phyloP scores from a whole-genome alignment of 140 eudicot species.

The Flaveria floridana region DNA sequence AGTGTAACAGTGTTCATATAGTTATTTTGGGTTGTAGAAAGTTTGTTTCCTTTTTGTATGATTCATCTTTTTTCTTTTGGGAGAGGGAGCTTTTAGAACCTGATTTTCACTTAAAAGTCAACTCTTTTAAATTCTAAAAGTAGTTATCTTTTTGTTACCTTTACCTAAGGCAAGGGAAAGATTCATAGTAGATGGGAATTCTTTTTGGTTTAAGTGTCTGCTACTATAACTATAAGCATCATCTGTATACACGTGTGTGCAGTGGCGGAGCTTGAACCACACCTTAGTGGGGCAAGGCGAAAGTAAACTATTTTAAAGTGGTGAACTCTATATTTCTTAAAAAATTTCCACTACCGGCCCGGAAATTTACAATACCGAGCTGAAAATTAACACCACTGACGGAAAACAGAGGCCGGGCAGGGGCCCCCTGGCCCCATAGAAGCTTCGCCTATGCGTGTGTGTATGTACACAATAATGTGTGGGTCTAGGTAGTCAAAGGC shows the following conservation, averaged over 20 bases:
- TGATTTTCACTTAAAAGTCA: conserved; percentile 28
- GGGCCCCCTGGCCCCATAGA: no score
- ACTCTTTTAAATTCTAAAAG: neutral
- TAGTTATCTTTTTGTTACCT: neutral
- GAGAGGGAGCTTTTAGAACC: conserved; percentile 14
- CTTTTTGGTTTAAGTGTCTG: conserved; percentile 16
- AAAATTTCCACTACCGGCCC: no score
- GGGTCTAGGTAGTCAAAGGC: neutral
- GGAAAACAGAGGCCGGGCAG: no score
- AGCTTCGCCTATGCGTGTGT: neutral
- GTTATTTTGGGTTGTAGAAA: neutral
- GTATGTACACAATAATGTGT: neutral
- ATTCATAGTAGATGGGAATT: neutral
- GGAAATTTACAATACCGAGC: no score
- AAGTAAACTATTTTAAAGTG: no score
- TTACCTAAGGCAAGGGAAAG: neutral
- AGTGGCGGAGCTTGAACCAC: no score
- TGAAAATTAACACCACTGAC: no score
- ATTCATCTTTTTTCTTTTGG: neutral
- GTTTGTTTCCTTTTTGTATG: conserved; percentile 6
- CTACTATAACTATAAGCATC: conserved; percentile 1
- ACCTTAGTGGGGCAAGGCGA: no score
- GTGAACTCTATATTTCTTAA: no score
- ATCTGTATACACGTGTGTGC: no score
- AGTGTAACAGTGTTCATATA: no score